Conservation (phyloP, 1,284 basidiomycete genomes). For the Cryptococcus amylolentus region DNA sequence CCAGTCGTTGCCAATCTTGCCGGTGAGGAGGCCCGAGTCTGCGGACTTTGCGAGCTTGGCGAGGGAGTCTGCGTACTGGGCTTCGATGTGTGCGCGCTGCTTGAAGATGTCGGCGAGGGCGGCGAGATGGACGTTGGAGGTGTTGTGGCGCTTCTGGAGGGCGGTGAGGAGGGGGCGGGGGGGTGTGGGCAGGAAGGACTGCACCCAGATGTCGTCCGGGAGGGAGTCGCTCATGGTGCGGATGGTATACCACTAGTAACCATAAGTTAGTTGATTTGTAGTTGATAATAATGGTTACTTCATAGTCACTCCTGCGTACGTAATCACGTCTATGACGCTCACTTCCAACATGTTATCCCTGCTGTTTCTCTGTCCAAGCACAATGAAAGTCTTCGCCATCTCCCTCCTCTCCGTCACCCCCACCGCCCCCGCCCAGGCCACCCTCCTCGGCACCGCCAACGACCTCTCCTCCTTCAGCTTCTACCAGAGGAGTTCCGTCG, state of each 20-base stretch:
- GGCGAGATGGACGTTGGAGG: conserved; percentile 43
- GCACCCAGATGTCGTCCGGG: conserved; percentile 43
- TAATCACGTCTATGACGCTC: too few species aligned
- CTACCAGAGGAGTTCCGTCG: conserved; percentile 80
- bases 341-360: too few species aligned
- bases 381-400: conserved; percentile 56
- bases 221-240: conserved; percentile 32
- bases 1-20: conserved; percentile 38
- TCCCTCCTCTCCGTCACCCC: conserved; percentile 51
- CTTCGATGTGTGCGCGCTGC: conserved; percentile 52
- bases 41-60: conserved; percentile 51
- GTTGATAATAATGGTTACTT: too few species aligned
- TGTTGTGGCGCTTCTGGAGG: conserved; percentile 37
- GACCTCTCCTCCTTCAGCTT: conserved; percentile 92
- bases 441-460: conserved; percentile 67
- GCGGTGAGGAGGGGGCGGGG: conserved; percentile 34
- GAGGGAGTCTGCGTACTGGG: conserved; percentile 52
- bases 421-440: conserved; percentile 50
- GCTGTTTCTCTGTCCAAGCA: conserved; percentile 3
- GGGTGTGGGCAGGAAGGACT: conserved; percentile 33
- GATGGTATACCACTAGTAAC: not conserved
- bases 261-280: too few species aligned
- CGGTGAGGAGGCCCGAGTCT: conserved; percentile 33
- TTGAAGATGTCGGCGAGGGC: conserved; percentile 52
- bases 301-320: too few species aligned